Conservation (phyloP, 2,329 filamentous ascomycete species). For the Penicillium sp. region DNA sequence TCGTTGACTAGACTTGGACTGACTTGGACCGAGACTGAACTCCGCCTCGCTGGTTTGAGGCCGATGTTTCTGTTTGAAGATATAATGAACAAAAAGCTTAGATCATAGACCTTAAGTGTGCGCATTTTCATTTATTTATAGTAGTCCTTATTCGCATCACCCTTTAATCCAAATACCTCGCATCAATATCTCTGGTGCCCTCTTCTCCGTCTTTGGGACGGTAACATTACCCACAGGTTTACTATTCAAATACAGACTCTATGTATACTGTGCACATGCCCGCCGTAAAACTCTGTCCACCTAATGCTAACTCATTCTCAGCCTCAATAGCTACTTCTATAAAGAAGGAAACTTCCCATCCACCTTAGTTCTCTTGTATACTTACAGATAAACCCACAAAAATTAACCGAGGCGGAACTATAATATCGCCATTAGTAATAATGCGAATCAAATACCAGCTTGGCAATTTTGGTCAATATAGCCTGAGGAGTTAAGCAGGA, state of each 20-base stretch:
- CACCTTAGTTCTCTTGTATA: slow-evolving; percentile 15
- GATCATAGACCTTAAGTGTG: no score
- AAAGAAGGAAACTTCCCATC: slow-evolving; percentile 23
- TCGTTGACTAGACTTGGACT: no score
- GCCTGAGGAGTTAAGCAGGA: slow-evolving; percentile 23
- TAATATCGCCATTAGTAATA: slow-evolving; percentile 23
- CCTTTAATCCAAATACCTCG: slow-evolving; percentile 8
- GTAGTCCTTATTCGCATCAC: slow-evolving; percentile 2
- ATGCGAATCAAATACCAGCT: slow-evolving; percentile 26
- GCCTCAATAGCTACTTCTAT: slow-evolving; percentile 23
- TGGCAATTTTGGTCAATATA: slow-evolving; percentile 11
- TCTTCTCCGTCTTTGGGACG: slow-evolving; percentile 1
- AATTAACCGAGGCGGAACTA: slow-evolving; percentile 14
- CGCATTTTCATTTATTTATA: neutral
- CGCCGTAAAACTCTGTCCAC: slow-evolving; percentile 13
- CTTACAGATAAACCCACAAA: slow-evolving; percentile 13
- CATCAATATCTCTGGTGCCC: slow-evolving; percentile 9
- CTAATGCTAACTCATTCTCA: slow-evolving; percentile 15
- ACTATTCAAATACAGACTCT: slow-evolving; percentile 23
- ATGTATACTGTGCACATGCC: slow-evolving; percentile 14
- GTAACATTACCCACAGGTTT: slow-evolving; percentile 17
- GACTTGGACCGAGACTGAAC: no score
- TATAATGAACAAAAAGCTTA: no score
- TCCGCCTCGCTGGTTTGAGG: no score
- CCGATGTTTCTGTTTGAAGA: no score